phyloP scores from a whole-genome alignment of 768 basidiomycete genomes.

The Lyophyllum semitale region DNA sequence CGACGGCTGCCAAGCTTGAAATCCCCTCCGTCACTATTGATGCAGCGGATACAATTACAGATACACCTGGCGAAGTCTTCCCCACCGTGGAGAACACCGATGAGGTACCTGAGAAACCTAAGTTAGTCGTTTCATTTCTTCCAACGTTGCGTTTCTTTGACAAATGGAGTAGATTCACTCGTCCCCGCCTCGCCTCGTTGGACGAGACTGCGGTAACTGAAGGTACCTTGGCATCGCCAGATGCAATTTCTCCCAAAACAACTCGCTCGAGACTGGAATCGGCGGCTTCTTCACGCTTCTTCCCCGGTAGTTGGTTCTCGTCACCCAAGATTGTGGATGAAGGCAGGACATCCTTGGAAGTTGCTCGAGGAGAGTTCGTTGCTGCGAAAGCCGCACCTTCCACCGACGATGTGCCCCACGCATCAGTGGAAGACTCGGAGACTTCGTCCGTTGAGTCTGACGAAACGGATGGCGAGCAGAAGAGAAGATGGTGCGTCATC shows the following conservation, averaged over 20 bases:
- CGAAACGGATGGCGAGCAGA: constrained; percentile 26
- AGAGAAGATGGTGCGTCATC: constrained; percentile 40
- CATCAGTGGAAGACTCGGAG: constrained; percentile 10
- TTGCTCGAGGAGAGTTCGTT: constrained; percentile 51
- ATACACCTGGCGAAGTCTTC: constrained; percentile 13
- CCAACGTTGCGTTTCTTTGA: constrained; percentile 1
- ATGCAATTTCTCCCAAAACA: constrained; percentile 17
- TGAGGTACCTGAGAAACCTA: constrained; percentile 9
- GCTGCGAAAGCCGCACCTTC: constrained; percentile 28
- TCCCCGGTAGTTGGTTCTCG: constrained; percentile 58
- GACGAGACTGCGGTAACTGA: constrained; percentile 10
- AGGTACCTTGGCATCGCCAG: constrained; percentile 6
- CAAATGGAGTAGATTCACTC: constrained; percentile 7
- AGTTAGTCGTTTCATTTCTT: constrained; percentile 1
- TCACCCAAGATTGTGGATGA: constrained; percentile 37
- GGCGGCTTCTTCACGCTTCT: constrained; percentile 55
- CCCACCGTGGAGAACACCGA: constrained; percentile 11
- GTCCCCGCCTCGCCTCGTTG: constrained; percentile 17
- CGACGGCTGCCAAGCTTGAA: neutral
- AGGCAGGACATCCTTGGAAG: constrained; percentile 49
- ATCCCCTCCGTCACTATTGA: neutral
- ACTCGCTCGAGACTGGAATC: constrained; percentile 50
- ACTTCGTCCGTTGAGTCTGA: constrained; percentile 15
- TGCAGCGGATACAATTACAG: neutral
- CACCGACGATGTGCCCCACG: constrained; percentile 21